Evolutionary conservation across 2,329 filamentous ascomycete genomes (phyloP), one percentile per base, ranked within the genome.

Genomic region (Dactylellina haptotyla): DNA sequence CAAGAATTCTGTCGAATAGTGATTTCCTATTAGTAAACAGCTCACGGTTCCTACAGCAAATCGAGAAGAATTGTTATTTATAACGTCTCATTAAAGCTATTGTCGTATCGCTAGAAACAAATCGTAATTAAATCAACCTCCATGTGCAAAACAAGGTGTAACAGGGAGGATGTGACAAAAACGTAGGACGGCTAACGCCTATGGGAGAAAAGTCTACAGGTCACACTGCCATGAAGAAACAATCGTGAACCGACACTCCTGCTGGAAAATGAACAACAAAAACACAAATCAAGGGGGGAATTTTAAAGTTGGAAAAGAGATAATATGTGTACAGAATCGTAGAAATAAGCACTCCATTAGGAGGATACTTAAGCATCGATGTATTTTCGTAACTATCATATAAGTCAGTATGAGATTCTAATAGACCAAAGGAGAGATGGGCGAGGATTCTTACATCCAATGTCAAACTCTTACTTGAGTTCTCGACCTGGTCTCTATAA

Each of bases 401-500:
- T 1, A 41, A 10, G 34, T 54, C n/a, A 59, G 28, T 18, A 28
- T 14, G n/a, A n/a, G 20, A 37, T 18, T 43, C 20, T 16, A 28
- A 2, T 14, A 28, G 20, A n/a, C n/a, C n/a, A n/a, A n/a, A n/a
- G 4, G 25, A 43, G 9, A 16, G 20, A 32, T 1, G 16, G 6
- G 14, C n/a, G 14, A 20, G 12, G 9, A 43, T 65, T 84, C 94
- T 94, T 84, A 98, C 93, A 89, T 99, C 95, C 78, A 99, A 84
- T 67, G 93, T 98, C 82, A 99, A 83, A 37, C 92, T 91, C 82
- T 92, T 90, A 77, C 91, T 96, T 79, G 90, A 96, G 82, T 98
- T 99, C 67, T 92, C 91, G 65, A 89, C 88, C 83, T 99, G 95
- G 80, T 99, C 96, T 76, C 95, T 86, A 84, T 97, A 98, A 9